A percentile compares a stretch with the other conserved stretches of the same genome.
Conservation (phyloP, 1,284 basidiomycete genomes). For the Acaromyces ingoldii region DNA sequence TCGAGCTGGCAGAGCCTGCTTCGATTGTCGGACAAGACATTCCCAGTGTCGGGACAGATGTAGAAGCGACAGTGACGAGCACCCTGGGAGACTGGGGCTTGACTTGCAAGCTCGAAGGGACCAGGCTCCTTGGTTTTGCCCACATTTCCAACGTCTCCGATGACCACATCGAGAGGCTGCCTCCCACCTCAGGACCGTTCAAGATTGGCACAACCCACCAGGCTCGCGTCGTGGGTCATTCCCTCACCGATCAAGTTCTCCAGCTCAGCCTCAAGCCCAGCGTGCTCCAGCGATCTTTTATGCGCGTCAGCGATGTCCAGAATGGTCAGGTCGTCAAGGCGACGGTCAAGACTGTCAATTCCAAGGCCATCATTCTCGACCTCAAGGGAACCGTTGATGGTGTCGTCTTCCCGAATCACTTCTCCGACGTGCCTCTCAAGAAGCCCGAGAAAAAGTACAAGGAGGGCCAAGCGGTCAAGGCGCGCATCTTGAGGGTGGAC, state of each 20-base stretch:
- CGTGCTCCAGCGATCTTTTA: slow-evolving; percentile 77
- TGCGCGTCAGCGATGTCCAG: slow-evolving; percentile 73
- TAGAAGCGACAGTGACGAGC: slow-evolving; percentile 31
- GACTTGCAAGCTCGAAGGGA: slow-evolving; percentile 25
- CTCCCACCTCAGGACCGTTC: slow-evolving; percentile 55
- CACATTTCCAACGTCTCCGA: slow-evolving; percentile 86
- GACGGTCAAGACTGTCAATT: slow-evolving; percentile 16
- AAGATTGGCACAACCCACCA: slow-evolving; percentile 58
- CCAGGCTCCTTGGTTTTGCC: slow-evolving; percentile 26
- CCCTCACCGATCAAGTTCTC: slow-evolving; percentile 79
- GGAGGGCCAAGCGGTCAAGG: slow-evolving; percentile 75
- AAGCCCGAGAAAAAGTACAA: slow-evolving; percentile 71
- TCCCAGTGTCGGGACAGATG: slow-evolving; percentile 17
- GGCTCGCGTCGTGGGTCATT: slow-evolving; percentile 84
- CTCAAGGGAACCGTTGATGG: slow-evolving; percentile 60
- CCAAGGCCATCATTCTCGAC: slow-evolving; percentile 44
- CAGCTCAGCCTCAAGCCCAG: slow-evolving; percentile 79
- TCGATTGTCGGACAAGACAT: slow-evolving; percentile 31
- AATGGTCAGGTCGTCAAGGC: slow-evolving; percentile 37
- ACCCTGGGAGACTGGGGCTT: slow-evolving; percentile 46
- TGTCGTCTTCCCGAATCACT: slow-evolving; percentile 90
- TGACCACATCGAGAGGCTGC: slow-evolving; percentile 73
- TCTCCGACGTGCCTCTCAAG: slow-evolving; percentile 77
- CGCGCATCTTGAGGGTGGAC: slow-evolving; percentile 81
- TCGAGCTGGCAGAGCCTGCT: slow-evolving; percentile 26